Evolutionary conservation across 176 grass and related monocot genomes (phyloP).

Genomic region (maize (Zea mays)): DNA sequence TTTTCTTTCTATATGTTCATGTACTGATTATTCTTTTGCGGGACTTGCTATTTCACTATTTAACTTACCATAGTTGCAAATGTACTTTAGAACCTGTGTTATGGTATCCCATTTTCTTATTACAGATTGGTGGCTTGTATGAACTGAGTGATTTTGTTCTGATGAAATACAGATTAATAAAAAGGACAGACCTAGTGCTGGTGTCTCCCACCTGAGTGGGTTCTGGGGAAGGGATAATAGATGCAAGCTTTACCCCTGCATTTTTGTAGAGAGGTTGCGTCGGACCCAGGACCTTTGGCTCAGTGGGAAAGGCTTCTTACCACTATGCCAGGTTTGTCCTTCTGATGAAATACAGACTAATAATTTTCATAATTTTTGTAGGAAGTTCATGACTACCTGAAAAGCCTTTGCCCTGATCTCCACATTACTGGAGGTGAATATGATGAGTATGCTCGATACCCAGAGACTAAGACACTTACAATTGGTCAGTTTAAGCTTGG

Average conservation of each 20-base stretch:
- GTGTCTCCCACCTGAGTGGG: too few species aligned
- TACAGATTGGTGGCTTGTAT: slow-evolving; percentile 1
- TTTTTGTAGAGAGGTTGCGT: too few species aligned
- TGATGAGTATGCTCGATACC: slow-evolving; percentile 91
- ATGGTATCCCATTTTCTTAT: neutral
- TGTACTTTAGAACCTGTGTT: neutral
- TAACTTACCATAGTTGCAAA: neutral
- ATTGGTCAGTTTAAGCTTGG: slow-evolving; percentile 99
- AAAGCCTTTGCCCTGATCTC: slow-evolving; percentile 96
- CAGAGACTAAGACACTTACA: slow-evolving; percentile 89
- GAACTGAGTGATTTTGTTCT: slow-evolving; percentile 16
- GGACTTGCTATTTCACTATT: slow-evolving; percentile 19
- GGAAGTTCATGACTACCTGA: slow-evolving; percentile 98
- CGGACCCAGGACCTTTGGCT: too few species aligned
- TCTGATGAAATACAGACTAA: neutral
- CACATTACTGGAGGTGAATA: slow-evolving; percentile 95
- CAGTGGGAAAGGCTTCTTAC: too few species aligned
- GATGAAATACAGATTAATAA: neutral
- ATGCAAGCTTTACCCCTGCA: too few species aligned
- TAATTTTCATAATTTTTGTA: slow-evolving; percentile 35
- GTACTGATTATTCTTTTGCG: slow-evolving; percentile 16
- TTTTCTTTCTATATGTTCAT: neutral
- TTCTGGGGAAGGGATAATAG: too few species aligned
- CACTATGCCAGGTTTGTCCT: too few species aligned
- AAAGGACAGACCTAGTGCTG: too few species aligned